Conservation (phyloP, 306 rosid genomes). For the Rosa persica region DNA sequence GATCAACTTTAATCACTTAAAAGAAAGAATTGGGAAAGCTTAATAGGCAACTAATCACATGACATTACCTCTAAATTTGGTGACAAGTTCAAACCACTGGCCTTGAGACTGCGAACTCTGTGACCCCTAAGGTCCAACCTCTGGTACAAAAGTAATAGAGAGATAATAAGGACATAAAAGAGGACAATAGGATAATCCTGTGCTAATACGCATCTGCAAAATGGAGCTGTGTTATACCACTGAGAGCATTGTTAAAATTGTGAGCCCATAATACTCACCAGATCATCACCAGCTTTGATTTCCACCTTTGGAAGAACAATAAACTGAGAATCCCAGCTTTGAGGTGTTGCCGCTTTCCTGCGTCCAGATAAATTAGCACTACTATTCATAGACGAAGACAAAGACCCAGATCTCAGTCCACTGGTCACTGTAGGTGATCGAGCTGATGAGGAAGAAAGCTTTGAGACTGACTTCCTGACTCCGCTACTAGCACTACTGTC, state of each 20-base stretch:
- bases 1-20: neutral
- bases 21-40: neutral
- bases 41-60: neutral
- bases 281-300: conserved; percentile 80
- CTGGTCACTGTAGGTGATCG: conserved; percentile 54
- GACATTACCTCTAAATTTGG: conserved; percentile 82
- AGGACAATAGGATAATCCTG: neutral
- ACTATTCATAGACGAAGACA: conserved; percentile 59
- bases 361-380: conserved; percentile 63
- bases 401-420: conserved; percentile 55
- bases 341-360: conserved; percentile 60
- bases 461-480: conserved; percentile 57
- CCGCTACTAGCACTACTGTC: conserved; percentile 60
- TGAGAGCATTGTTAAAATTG: neutral
- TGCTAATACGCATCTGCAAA: neutral
- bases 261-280: conserved; percentile 53
- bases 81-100: conserved; percentile 89
- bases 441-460: conserved; percentile 56
- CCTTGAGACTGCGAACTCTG: conserved; percentile 85
- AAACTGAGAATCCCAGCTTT: conserved; percentile 69
- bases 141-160: conserved; percentile 42
- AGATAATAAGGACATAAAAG: conserved; percentile 27
- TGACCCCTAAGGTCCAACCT: conserved; percentile 98
- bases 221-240: neutral
- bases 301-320: conserved; percentile 90